Conservation (phyloP, 2,329 filamentous ascomycete genomes). For the Cladosporium oxysporum region DNA sequence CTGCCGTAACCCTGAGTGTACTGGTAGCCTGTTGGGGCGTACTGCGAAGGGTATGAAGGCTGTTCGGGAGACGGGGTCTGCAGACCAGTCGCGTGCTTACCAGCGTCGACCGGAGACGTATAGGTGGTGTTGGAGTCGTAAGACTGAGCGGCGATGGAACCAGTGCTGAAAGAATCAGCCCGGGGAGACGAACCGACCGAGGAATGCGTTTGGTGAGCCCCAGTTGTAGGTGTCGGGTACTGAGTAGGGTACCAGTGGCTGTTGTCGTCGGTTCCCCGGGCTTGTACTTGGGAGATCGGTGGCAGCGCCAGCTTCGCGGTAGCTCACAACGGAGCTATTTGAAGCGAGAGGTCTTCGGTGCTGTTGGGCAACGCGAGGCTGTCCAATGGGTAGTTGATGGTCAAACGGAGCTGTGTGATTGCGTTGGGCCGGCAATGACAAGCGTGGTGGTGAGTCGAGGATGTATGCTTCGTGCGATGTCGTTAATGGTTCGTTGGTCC, state of each 20-base stretch:
- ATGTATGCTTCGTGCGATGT: slow-evolving; percentile 15
- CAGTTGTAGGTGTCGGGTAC: slow-evolving; percentile 19
- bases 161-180: slow-evolving; percentile 70
- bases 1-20: slow-evolving; percentile 44
- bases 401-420: not conserved
- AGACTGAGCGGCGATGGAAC: slow-evolving; percentile 45
- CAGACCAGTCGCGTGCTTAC: slow-evolving; percentile 52
- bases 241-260: slow-evolving; percentile 20
- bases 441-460: not conserved
- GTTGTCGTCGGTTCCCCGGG: slow-evolving; percentile 68
- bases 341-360: not conserved
- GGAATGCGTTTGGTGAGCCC: slow-evolving; percentile 57
- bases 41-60: slow-evolving; percentile 22
- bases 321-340: slow-evolving; percentile 36
- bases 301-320: slow-evolving; percentile 94
- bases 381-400: slow-evolving; percentile 14
- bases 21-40: slow-evolving; percentile 21
- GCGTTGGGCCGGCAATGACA: not conserved
- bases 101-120: slow-evolving; percentile 53
- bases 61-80: slow-evolving; percentile 67
- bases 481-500: slow-evolving; percentile 19
- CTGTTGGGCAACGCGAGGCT: slow-evolving; percentile 15
- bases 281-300: slow-evolving; percentile 79
- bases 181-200: slow-evolving; percentile 74
- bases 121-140: slow-evolving; percentile 58